Conservation (phyloP, 495 filamentous ascomycete species). For the Neurospora discreta region DNA sequence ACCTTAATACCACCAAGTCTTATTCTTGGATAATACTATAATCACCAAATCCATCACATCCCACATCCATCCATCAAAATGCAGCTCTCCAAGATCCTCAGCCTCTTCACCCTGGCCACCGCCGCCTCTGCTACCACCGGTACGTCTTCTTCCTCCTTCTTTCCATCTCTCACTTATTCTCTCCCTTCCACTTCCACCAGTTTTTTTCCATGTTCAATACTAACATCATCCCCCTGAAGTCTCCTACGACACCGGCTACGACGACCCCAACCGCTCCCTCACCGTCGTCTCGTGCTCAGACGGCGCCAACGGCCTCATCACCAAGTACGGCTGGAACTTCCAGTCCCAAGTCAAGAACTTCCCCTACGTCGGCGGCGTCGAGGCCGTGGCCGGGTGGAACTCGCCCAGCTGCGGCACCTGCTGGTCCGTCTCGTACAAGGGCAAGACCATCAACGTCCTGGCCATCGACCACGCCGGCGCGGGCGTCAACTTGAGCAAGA, state of each 20-base stretch:
- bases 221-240: constrained; percentile 22
- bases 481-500: constrained; percentile 55
- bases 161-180: too few species aligned
- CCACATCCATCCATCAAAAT: constrained; percentile 25
- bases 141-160: too few species aligned
- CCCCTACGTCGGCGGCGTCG: constrained; percentile 51
- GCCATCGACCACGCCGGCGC: constrained; percentile 51
- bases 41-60: not conserved
- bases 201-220: too few species aligned
- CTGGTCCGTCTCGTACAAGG: constrained; percentile 50
- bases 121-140: constrained; percentile 25
- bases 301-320: constrained; percentile 47
- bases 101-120: constrained; percentile 25
- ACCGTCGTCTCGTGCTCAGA: constrained; percentile 44
- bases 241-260: constrained; percentile 50
- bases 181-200: too few species aligned
- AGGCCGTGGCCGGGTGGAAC: constrained; percentile 50
- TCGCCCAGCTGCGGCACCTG: constrained; percentile 55
- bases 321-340: constrained; percentile 35
- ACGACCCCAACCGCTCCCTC: constrained; percentile 35
- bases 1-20: not conserved
- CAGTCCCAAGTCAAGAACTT: constrained; percentile 42
- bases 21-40: not conserved
- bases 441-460: constrained; percentile 50
- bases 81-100: constrained; percentile 37